These are phyloP conservation scores for Ceriops zippeliana DNA, from an alignment of 345 rosid species.

Conservation along the genomic window DNA sequence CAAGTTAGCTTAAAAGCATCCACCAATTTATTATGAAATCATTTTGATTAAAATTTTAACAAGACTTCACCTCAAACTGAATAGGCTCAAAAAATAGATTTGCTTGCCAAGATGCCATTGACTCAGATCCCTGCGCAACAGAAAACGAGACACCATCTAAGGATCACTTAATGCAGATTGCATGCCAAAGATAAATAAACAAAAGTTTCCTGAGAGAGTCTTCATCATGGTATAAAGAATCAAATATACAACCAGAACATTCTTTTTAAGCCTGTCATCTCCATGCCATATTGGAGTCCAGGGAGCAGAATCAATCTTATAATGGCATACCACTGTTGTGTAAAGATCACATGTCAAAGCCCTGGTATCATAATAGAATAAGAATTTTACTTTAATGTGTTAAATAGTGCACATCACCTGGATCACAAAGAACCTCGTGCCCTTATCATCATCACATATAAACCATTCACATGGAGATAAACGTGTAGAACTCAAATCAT, in stretches of 20 bases:
- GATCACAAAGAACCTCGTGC: conserved; percentile 77
- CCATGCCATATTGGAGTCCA: not conserved
- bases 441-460: conserved; percentile 75
- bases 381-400: not conserved
- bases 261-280: not conserved
- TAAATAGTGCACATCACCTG: conserved; percentile 50
- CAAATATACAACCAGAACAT: not conserved
- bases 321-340: not conserved
- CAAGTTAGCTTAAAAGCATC: not conserved
- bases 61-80: conserved; percentile 61
- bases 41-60: not conserved
- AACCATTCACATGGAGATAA: conserved; percentile 95
- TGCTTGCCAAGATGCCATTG: conserved; percentile 94
- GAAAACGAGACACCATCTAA: not conserved
- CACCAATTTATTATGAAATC: not conserved
- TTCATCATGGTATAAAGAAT: not conserved
- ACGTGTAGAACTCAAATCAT: conserved; percentile 65
- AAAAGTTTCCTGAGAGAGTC: not conserved
- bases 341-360: not conserved
- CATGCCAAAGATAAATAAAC: not conserved
- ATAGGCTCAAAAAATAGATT: conserved; percentile 91
- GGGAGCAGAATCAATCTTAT: not conserved
- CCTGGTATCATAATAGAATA: too few species aligned
- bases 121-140: conserved; percentile 73
- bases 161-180: not conserved